Base-by-base conservation (phyloP, 2,329 filamentous ascomycete species). In the Trichoderma harzianum region DNA sequence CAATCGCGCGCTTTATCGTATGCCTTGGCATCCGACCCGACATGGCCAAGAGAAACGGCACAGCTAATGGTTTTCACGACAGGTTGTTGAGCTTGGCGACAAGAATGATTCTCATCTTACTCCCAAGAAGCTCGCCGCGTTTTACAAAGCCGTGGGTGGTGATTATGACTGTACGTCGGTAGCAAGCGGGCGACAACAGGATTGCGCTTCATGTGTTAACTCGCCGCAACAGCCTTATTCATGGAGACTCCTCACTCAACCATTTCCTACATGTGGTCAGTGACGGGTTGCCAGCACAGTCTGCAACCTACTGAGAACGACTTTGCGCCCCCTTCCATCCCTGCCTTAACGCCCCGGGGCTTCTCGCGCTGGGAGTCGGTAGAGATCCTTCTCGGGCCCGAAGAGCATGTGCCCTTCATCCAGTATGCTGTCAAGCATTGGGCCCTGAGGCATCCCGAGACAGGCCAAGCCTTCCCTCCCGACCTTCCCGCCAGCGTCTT, bases 351-450 rank as follows among this genome's bases (percentile, higher is more conserved):
- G 43, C 86, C 88, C 0, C 89, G 90, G 77, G 96, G 96, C 53
- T 99, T 97, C 80, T 93, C 95, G 57, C 91, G 93, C 79, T 99
- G 95, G 95, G 92, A 97, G 83, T 94, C 93, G 0, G 92, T 98
- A 70, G 94, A 98, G 82, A 87, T 97, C 26, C 84, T 98, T 43
- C 87, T 98, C 2, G 93, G 91, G 2, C 96, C 96, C 0, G 92
- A 96, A 76, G 93, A 97, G 77, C 95, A 98, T 82, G 92, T 94
- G 1, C 89, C 90, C 0, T 95, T 94, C 76, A 81, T 99, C 28
- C 93, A 96, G 77, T 91, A 89, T 77, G 93, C 94, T 0, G 92
- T 97, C 4, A 87, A 87, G 73, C 86, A 92, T 74, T 98, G 94
- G 88, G 86, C 89, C 43, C 86, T 98, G 72, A 88, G 87, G 72